Percentiles rank a stretch among this genome's conserved stretches.
Evolutionary conservation across 176 grass and related monocot genomes (phyloP).

Genomic region (Sorghum bicolor): Sorghum_bicolor_NCBIv3 NC_012871.2:676001-676500

Average conservation of each 20-base stretch:
- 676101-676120: conserved; percentile 65
- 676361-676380: conserved; percentile 69
- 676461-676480: conserved; percentile 82
- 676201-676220: conserved; percentile 58
- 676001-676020: conserved; percentile 90
- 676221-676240: conserved; percentile 95
- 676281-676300: conserved; percentile 46
- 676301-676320: conserved; percentile 71
- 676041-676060: neutral
- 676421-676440: conserved; percentile 80
- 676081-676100: conserved; percentile 70
- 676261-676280: conserved; percentile 58
- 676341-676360: conserved; percentile 48
- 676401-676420: conserved; percentile 84
- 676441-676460: conserved; percentile 46
- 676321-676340: conserved; percentile 87
- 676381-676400: conserved; percentile 62
- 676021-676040: conserved; percentile 74
- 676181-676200: conserved; percentile 65
- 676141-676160: conserved; percentile 61
- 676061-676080: conserved; percentile 68
- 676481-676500: conserved; percentile 48
- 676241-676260: conserved; percentile 86
- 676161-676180: conserved; percentile 54
- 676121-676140: conserved; percentile 53